phyloP scores from a whole-genome alignment of 768 basidiomycete species.

The Suillus occidentalis region DNA sequence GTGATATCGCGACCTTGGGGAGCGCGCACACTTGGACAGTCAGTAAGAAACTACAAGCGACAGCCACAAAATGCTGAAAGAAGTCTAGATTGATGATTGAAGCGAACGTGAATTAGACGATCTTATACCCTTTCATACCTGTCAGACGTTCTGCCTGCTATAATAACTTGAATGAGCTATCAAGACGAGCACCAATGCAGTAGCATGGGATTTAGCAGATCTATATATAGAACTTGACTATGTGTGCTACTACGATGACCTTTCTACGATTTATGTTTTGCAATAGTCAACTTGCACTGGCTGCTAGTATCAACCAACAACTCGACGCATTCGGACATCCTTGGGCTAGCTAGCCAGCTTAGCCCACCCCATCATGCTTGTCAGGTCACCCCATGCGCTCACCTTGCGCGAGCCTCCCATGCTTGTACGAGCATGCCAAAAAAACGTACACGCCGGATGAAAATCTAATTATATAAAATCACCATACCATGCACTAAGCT shows the following conservation, averaged over 20 bases:
- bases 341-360: background rate
- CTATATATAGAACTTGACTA: background rate
- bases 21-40: background rate
- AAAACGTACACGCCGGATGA: background rate
- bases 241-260: background rate
- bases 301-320: background rate
- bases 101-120: background rate
- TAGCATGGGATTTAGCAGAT: background rate
- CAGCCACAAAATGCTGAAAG: background rate
- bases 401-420: background rate
- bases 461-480: background rate
- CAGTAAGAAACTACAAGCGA: background rate
- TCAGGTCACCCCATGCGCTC: background rate
- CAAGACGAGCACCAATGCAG: background rate
- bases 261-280: background rate
- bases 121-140: background rate
- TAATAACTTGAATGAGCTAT: background rate
- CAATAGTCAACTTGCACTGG: background rate
- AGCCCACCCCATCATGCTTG: background rate
- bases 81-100: background rate
- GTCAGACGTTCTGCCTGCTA: background rate
- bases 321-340: background rate
- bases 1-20: background rate
- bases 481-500: background rate
- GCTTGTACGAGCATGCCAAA: background rate